A percentile compares a stretch with the other conserved stretches of the same genome.
Conservation (phyloP, 2,329 filamentous ascomycete genomes). For the Alternaria conjuncta region DNA sequence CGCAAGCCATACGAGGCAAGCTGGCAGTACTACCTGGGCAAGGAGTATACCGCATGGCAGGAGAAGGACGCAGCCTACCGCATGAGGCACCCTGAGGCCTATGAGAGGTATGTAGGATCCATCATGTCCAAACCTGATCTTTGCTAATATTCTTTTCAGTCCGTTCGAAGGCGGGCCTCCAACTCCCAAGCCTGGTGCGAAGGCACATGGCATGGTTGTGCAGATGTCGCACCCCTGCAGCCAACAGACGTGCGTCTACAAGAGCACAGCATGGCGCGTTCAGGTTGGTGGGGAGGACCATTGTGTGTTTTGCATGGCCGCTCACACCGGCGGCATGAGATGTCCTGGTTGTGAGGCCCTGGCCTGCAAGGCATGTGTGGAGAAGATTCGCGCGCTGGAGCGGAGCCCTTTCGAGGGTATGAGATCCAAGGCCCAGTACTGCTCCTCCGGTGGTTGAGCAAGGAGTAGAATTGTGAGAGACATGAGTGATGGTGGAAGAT, state of each 20-base stretch:
- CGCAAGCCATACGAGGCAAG: constrained; percentile 1
- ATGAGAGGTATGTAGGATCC: background rate
- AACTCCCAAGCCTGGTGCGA: background rate
- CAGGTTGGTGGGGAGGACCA: constrained; percentile 7
- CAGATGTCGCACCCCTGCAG: constrained; percentile 14
- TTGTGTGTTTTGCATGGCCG: constrained; percentile 18
- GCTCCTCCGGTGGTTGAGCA: background rate
- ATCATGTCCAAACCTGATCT: background rate
- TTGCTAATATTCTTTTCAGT: background rate
- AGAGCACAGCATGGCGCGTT: background rate
- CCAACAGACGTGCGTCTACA: constrained; percentile 4
- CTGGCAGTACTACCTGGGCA: constrained; percentile 3
- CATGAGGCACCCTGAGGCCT: constrained; percentile 8
- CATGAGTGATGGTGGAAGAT: background rate
- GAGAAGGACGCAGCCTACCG: background rate
- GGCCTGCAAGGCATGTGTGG: constrained; percentile 16
- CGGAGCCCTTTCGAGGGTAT: background rate
- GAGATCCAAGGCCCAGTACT: background rate
- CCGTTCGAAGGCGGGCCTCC: background rate
- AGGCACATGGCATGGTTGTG: constrained; percentile 14
- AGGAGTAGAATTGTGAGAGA: background rate
- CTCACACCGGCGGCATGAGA: background rate
- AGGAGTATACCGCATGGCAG: constrained; percentile 11
- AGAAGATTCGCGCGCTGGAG: constrained; percentile 2
- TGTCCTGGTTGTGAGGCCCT: constrained; percentile 22